A percentile compares a stretch with the other conserved stretches of the same genome.
These are phyloP conservation scores for Picochlorum sp. DNA, from an alignment of 139 green algal genomes.

Conservation along the genomic window DNA sequence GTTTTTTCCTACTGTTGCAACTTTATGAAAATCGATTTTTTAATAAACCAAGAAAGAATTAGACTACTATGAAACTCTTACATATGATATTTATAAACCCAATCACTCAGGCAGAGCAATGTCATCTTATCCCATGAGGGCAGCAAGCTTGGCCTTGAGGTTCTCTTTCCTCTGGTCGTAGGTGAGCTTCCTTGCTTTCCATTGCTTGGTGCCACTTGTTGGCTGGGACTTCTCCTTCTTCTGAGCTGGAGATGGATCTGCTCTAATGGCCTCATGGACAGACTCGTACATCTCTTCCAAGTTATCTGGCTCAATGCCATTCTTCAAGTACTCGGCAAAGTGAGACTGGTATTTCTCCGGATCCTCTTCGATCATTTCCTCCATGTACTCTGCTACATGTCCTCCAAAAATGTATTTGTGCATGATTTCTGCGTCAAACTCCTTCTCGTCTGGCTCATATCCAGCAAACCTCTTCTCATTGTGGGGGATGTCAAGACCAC, in stretches of 20 bases:
- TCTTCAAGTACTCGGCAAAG: conserved; percentile 80
- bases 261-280: conserved; percentile 85
- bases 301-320: conserved; percentile 71
- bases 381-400: conserved; percentile 98
- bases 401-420: conserved; percentile 90
- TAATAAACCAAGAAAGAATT: too few species aligned
- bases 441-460: conserved; percentile 81
- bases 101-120: background rate
- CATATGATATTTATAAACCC: background rate
- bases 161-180: conserved; percentile 92
- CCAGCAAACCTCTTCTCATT: conserved; percentile 97
- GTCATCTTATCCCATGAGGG: conserved; percentile 17
- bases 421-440: conserved; percentile 82
- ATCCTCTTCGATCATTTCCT: conserved; percentile 91
- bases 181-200: conserved; percentile 80
- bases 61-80: too few species aligned
- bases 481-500: conserved; percentile 96
- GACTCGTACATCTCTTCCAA: conserved; percentile 72
- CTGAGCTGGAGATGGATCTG: conserved; percentile 51
- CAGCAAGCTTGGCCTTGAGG: conserved; percentile 73
- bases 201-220: conserved; percentile 57
- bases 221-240: conserved; percentile 56
- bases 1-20: too few species aligned
- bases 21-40: too few species aligned
- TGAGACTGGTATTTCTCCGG: conserved; percentile 92